Evolutionary conservation across 352 stramenopile species (phyloP), one percentile per base, ranked within the genome.

Genomic region (Pythium diclinum): DNA sequence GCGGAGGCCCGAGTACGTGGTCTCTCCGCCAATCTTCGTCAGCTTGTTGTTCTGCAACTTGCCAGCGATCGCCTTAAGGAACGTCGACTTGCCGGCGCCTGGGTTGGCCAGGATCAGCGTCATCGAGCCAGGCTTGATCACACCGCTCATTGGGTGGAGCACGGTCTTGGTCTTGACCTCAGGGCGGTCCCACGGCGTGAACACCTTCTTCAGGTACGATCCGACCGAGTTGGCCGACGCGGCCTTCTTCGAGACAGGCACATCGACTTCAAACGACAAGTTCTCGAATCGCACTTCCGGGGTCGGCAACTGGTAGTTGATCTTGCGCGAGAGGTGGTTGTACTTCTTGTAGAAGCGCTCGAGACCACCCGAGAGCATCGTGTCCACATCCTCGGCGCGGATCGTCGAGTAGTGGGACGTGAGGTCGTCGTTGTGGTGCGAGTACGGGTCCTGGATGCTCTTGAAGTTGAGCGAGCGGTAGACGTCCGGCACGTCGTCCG

Each of bases 341-440:
- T 91, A 92, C 65, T 93, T 92, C 61, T 89, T 86, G 75, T 92
- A 92, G 66, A 92, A 92, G 17, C 69, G 72, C 42, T 93, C 84
- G 3, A 93, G 69, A 0, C 84, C 84, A 23, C 84, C 84, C 46
- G 77, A 76, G 1, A 92, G 71, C 80, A 89, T 91, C 28, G 68
- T 79, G 56, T 91, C 84, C 23, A 92, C 60, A 58, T 90, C 75
- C 36, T 86, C 79, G 34, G 83, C 78, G 14, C 83, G 75, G 52
- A 92, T 69, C 33, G 83, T 89, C 55, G 60, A 75, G 66, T 88
- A 88, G 36, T 72, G 71, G 30, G 65, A 77, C n/a, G 67, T 69
- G 61, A 84, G 75, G 58, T 83, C 74, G 17, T 78, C 74, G 30
- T 79, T 64, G 33, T 66, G 67, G 56, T 77, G 74, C 67, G 77